Base-by-base conservation (phyloP, 2,329 filamentous ascomycete species). In the Xylariaceae sp. region DNA sequence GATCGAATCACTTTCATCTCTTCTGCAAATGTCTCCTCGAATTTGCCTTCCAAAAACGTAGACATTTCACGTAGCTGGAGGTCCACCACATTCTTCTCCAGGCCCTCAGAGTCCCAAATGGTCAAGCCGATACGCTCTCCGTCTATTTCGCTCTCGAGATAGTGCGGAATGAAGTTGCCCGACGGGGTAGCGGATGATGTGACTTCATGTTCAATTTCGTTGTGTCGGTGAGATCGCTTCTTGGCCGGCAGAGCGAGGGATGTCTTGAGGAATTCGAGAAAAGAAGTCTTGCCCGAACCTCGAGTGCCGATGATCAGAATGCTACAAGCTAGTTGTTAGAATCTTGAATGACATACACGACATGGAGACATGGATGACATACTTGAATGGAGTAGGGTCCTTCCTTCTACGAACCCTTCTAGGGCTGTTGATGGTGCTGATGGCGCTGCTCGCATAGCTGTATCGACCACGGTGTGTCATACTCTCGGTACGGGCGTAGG, bases 301-400 rank as follows among this genome's bases (percentile, higher is more conserved):
- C 88, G 85, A 44, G 90, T 87, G 52, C 94, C 94, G 62, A 97
- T 83, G 53, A 99, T 85, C 52, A 99, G 82, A 60, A 99, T 85
- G 69, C 92, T 97, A 11, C 15, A 30, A 38, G 22, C 22, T 7
- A 27, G 22, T 7, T 7, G 22, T 27, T 27, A 27, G 22, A 27
- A 27, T 27, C 22, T 27, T 27, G 22, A 27, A 27, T 5, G 22
- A 7, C 22, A 27, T 27, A n/a, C 22, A 27, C 22, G 22, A 27
- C 22, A 27, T 4, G 7, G 22, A 27, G 22, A 27, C 22, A 27
- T 27, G 22, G 22, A 27, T 7, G 22, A 81, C 90, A 81, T 76
- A 97, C 92, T 99, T 99, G 81, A 97, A 96, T 1, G 94, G 90
- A 11, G 92, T 96, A 9, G 94, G 94, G 66, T 99, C 94, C 77